phyloP scores from a whole-genome alignment of 441 rosid genomes.

The Kokia cookei region DNA sequence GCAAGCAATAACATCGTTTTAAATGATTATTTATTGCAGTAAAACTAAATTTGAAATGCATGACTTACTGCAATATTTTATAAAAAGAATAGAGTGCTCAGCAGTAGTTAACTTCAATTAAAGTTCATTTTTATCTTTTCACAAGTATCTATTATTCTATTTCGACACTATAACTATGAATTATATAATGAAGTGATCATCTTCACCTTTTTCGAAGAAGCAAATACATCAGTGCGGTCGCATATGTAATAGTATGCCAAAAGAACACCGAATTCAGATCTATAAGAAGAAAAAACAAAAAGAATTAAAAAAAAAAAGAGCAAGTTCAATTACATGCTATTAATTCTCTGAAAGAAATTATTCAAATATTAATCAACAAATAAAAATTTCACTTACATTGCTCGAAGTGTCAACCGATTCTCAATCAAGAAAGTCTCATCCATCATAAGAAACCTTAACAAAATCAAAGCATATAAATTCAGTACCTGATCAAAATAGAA shows the following conservation, averaged over 20 bases:
- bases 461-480: constrained; percentile 4
- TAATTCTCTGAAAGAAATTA: not conserved
- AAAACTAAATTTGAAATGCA: not conserved
- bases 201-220: constrained; percentile 50
- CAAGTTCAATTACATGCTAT: not conserved
- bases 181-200: constrained; percentile 3
- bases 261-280: constrained; percentile 53
- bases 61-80: not conserved
- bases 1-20: not conserved
- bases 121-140: not conserved
- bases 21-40: not conserved
- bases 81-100: not conserved
- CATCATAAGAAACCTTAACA: constrained; percentile 48
- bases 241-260: constrained; percentile 50
- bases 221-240: constrained; percentile 61
- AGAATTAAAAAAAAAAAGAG: not conserved
- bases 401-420: constrained; percentile 57
- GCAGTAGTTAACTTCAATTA: not conserved
- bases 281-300: constrained; percentile 12
- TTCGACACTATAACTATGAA: not conserved
- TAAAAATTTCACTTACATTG: constrained; percentile 43
- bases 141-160: not conserved
- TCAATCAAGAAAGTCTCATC: constrained; percentile 64
- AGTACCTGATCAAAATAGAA: not conserved
- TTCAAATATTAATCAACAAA: not conserved